These are phyloP conservation scores for Rhododendron mucronatum DNA, from an alignment of 148 eudicot species.

Conservation along the genomic window DNA sequence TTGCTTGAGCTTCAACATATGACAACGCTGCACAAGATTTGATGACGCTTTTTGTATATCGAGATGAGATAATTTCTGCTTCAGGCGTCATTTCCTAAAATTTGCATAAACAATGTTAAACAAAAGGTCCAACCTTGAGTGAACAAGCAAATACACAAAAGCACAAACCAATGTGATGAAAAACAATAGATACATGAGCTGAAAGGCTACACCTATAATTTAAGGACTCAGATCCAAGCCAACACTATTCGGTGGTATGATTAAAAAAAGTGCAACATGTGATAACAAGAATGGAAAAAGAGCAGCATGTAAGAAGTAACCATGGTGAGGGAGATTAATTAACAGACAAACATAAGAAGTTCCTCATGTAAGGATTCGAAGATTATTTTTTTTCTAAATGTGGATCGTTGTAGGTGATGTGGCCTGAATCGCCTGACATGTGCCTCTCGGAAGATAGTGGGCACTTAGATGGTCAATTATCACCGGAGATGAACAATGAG, in stretches of 20 bases:
- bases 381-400: neutral
- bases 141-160: neutral
- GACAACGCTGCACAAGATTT: conserved; percentile 96
- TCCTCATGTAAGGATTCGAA: neutral
- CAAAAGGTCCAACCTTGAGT: conserved; percentile 5
- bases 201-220: neutral
- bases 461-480: neutral
- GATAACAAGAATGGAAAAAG: neutral
- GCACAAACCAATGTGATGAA: neutral
- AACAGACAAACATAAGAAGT: neutral
- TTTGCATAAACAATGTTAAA: neutral
- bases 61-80: conserved; percentile 82
- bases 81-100: conserved; percentile 94
- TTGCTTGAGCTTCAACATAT: conserved; percentile 97
- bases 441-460: neutral
- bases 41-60: conserved; percentile 83
- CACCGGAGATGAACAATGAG: neutral
- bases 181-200: neutral
- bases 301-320: neutral
- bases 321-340: neutral
- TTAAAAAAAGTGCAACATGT: neutral
- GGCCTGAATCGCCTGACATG: neutral
- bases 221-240: neutral
- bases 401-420: neutral
- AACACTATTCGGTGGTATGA: neutral